These are phyloP conservation scores for Dispira simplex DNA, from an alignment of 192 early-diverging fungal genomes.

Conservation along the genomic window DNA sequence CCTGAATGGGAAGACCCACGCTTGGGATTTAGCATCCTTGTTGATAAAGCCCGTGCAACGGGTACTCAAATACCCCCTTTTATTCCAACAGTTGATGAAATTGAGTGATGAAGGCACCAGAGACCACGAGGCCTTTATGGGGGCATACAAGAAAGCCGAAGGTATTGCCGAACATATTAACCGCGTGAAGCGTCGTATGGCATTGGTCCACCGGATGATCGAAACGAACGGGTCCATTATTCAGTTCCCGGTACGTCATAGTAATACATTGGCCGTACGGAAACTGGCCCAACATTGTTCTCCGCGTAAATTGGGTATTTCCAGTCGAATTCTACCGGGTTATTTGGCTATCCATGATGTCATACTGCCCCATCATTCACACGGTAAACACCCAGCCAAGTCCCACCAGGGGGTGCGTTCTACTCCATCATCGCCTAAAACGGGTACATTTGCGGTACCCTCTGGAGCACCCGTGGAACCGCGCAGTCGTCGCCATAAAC, in stretches of 20 bases:
- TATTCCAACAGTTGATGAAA: slow-evolving; percentile 39
- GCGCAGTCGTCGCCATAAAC: neutral
- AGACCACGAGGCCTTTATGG: slow-evolving; percentile 34
- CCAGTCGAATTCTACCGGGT: no score
- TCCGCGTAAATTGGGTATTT: neutral
- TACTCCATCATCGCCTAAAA: no score
- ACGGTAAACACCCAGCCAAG: no score
- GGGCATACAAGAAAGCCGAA: slow-evolving; percentile 32
- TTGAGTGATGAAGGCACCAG: slow-evolving; percentile 33
- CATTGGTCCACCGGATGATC: slow-evolving; percentile 72
- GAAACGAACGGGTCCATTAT: slow-evolving; percentile 29
- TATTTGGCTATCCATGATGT: no score
- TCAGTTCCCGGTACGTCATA: neutral
- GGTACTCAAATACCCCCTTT: slow-evolving; percentile 89
- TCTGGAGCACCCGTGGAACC: no score
- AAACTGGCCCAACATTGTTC: neutral
- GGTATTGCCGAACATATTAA: slow-evolving; percentile 69
- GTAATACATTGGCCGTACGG: neutral
- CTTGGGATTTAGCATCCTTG: slow-evolving; percentile 85
- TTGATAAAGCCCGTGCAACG: slow-evolving; percentile 95
- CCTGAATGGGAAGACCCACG: slow-evolving; percentile 44
- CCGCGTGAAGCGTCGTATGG: slow-evolving; percentile 72
- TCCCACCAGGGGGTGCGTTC: no score
- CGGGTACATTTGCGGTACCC: no score
- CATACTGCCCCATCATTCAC: no score